Percentiles rank a stretch among this genome's conserved stretches.
phyloP scores from a whole-genome alignment of 352 stramenopile species.

The Blastocystis sp. region DNA sequence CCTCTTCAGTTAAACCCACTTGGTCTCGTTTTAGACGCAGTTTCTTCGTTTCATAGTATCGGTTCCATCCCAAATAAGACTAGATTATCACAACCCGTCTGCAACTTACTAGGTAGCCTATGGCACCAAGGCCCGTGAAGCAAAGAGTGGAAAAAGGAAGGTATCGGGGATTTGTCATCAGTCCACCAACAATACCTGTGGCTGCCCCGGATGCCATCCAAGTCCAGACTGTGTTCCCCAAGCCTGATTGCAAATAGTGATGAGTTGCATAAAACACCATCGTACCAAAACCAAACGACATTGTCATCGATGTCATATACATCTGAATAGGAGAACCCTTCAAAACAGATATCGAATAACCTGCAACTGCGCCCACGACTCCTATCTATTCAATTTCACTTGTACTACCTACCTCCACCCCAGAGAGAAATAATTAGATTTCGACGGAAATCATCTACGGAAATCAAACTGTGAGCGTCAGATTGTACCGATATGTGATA shows the following conservation, averaged over 20 bases:
- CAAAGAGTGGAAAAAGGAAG: conserved; percentile 34
- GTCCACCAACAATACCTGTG: conserved; percentile 11
- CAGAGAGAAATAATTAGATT: conserved; percentile 42
- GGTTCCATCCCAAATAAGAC: neutral
- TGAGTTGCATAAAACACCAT: conserved; percentile 60
- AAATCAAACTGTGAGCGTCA: neutral
- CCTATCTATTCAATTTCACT: neutral
- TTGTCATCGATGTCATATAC: conserved; percentile 59
- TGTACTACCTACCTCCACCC: neutral
- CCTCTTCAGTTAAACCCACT: neutral
- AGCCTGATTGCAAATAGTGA: conserved; percentile 14
- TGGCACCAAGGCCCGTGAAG: conserved; percentile 19
- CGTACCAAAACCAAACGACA: conserved; percentile 34
- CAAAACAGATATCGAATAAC: conserved; percentile 24
- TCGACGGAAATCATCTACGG: conserved; percentile 26
- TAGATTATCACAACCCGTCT: neutral
- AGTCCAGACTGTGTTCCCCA: neutral
- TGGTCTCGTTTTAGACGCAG: conserved; percentile 19
- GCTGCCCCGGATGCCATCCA: conserved; percentile 5
- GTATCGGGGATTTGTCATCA: conserved; percentile 46
- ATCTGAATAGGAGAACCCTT: conserved; percentile 35
- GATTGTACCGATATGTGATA: conserved; percentile 11
- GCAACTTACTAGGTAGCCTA: conserved; percentile 1
- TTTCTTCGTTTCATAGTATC: conserved; percentile 31
- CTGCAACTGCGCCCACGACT: neutral